Base-by-base conservation (phyloP, 1,139 yeast genomes). In the Lodderomyces elongisporus region DNA sequence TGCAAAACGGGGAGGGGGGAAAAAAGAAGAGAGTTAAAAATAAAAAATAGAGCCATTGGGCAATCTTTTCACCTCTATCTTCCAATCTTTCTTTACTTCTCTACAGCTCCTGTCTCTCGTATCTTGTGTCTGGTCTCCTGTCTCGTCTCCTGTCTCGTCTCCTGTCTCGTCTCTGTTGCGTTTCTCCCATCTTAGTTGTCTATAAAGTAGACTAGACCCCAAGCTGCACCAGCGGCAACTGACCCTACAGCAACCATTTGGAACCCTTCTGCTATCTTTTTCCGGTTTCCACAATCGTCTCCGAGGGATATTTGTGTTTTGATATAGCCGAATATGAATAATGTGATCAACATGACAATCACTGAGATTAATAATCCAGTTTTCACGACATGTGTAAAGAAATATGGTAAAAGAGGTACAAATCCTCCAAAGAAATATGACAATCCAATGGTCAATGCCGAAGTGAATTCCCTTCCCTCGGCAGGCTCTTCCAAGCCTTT, bases 201-300 rank as follows among this genome's bases (percentile, higher is more conserved):
- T 43, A 88, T 79, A 43, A 81, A 61, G 53, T 79, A 82, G 29
- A 91, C 97, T 54, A 89, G 74, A 30, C 79, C 78, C 96, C 96
- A 91, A 14, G 98, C 97, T 17, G 95, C 85, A 5, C 95, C 95
- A 4, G 98, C 98, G 17, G 98, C 98, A 22, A 84, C 63, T 13
- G 96, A 94, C 28, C 98, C 98, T 33, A 87, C 89, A 14, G 83
- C 62, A 37, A 88, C 80, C 97, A 91, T 91, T 60, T 88, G 95
- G 27, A 83, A 37, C 33, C 97, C 97, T 56, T 88, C 95, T 31
- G 65, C 60, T 4, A 83, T 62, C 50, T 85, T 84, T 49, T 77
- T 78, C 40, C 54, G 51, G 7, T 58, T 58, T 12, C 85, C 72
- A 49, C 87, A 77, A 42, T 80, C 89, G 25, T 76, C 78, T 36